A percentile compares a stretch with the other conserved stretches of the same genome.
phyloP scores from a whole-genome alignment of 75 land plant species.

The Picea sitchensis region DNA sequence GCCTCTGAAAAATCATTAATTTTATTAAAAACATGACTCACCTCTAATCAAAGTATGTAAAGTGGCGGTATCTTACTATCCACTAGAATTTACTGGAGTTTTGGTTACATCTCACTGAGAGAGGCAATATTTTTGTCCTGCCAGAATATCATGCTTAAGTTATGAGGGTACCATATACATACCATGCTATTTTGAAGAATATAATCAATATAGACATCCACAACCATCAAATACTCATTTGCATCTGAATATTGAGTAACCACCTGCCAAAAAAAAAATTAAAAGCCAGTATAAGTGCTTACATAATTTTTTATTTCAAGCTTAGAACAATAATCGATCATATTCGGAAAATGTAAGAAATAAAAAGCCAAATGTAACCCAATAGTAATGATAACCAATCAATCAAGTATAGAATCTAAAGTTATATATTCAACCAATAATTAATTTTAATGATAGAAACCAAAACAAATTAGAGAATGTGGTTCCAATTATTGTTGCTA shows the following conservation, averaged over 20 bases:
- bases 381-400: not conserved
- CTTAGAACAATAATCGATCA: not conserved
- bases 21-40: no score
- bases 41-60: no score
- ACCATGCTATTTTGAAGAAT: conserved; percentile 65
- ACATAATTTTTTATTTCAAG: not conserved
- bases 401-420: not conserved
- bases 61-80: no score
- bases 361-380: not conserved
- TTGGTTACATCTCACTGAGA: no score
- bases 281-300: not conserved
- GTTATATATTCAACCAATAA: not conserved
- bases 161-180: conserved; percentile 1
- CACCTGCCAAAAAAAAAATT: conserved; percentile 40
- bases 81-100: no score
- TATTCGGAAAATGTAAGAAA: not conserved
- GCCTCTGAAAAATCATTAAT: no score
- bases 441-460: not conserved
- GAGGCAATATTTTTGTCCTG: not conserved
- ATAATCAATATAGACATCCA: conserved; percentile 67
- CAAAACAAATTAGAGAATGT: not conserved
- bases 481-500: not conserved
- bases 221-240: conserved; percentile 54
- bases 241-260: conserved; percentile 30
- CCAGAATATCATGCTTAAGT: no score